phyloP scores from a whole-genome alignment of 1,139 yeast genomes.

The Taphrina confusa region DNA sequence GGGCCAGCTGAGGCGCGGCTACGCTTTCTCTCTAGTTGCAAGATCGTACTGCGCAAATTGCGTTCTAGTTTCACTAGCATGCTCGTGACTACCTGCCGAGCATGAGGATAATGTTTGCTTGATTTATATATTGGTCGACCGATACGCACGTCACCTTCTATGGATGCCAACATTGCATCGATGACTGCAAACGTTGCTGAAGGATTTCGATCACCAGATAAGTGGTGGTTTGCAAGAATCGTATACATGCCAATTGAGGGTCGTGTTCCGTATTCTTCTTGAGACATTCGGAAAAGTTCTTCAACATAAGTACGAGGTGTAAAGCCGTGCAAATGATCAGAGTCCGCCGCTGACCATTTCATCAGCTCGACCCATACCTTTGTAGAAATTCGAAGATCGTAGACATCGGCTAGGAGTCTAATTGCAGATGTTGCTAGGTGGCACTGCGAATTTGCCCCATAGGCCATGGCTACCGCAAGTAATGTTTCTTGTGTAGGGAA shows the following conservation, averaged over 20 bases:
- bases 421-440: slow-evolving; percentile 6
- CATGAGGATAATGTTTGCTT: neutral
- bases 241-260: slow-evolving; percentile 18
- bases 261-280: neutral
- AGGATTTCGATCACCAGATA: neutral
- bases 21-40: neutral
- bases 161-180: slow-evolving; percentile 9
- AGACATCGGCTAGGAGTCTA: neutral
- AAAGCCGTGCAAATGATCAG: slow-evolving; percentile 3
- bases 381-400: slow-evolving; percentile 7
- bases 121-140: neutral
- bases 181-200: neutral
- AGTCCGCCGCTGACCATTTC: slow-evolving; percentile 13
- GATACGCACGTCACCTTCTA: neutral
- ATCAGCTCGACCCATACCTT: slow-evolving; percentile 17
- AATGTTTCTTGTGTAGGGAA: slow-evolving; percentile 20
- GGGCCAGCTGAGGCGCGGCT: neutral
- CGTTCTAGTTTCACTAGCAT: neutral
- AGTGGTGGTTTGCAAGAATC: neutral
- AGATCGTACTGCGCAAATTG: neutral
- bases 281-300: neutral
- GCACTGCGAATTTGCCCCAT: slow-evolving; percentile 15
- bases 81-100: neutral
- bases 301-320: slow-evolving; percentile 1
- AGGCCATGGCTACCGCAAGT: slow-evolving; percentile 10